Conservation (phyloP, 2,329 filamentous ascomycete species). For the Mycocentrospora acerina region DNA sequence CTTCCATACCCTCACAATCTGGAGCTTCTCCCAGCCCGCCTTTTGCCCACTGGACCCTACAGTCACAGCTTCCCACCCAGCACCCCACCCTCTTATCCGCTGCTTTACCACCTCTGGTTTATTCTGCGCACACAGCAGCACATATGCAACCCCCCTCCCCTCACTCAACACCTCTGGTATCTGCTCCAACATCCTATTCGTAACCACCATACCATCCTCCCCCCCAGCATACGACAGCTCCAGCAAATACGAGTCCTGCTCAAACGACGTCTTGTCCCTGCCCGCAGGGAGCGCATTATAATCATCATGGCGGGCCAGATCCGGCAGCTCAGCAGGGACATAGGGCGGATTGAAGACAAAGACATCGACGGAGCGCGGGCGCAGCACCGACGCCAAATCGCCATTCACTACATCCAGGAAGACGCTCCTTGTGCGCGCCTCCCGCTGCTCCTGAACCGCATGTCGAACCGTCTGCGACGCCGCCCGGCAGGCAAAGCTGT, state of each 20-base stretch:
- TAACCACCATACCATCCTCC: constrained; percentile 89
- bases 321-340: constrained; percentile 80
- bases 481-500: constrained; percentile 76
- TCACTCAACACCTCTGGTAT: constrained; percentile 66
- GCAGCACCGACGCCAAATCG: constrained; percentile 68
- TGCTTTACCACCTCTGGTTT: constrained; percentile 73
- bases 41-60: constrained; percentile 82
- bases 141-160: constrained; percentile 75
- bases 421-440: constrained; percentile 24
- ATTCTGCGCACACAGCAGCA: constrained; percentile 90
- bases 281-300: constrained; percentile 31
- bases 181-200: constrained; percentile 71
- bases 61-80: constrained; percentile 71
- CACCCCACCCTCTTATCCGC: constrained; percentile 59
- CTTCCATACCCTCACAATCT: constrained; percentile 84
- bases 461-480: constrained; percentile 67
- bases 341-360: constrained; percentile 97
- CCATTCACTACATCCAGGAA: constrained; percentile 69
- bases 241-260: constrained; percentile 79
- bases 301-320: constrained; percentile 44
- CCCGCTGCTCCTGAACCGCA: constrained; percentile 47
- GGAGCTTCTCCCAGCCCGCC: constrained; percentile 92
- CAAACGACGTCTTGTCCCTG: constrained; percentile 55
- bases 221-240: constrained; percentile 89
- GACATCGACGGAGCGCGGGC: constrained; percentile 67